Conservation (phyloP, 164 flowering plant genomes). For the Aristolochia fimbriata region DNA sequence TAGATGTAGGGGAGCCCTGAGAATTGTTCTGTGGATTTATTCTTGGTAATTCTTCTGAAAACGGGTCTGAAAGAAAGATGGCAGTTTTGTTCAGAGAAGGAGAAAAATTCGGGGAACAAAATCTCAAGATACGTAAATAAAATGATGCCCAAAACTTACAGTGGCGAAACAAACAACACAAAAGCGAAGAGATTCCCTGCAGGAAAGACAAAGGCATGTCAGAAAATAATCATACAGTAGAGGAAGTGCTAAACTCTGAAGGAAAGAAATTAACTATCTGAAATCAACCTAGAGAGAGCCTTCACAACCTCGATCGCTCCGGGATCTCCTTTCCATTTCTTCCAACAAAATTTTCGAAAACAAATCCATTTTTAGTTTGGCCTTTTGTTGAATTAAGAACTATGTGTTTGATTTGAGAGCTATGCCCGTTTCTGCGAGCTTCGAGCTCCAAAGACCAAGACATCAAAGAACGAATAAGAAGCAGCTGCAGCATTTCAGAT, state of each 20-base stretch:
- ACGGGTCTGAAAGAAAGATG: conserved; percentile 47
- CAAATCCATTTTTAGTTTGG: no score
- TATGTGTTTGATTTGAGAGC: no score
- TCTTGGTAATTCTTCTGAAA: conserved; percentile 64
- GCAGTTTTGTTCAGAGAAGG: background rate
- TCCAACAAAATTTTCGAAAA: no score
- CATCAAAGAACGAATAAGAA: no score
- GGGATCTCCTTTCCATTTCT: no score
- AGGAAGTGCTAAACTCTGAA: background rate
- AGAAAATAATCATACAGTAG: background rate
- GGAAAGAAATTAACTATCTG: background rate
- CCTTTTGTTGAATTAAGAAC: no score
- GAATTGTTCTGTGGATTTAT: conserved; percentile 66
- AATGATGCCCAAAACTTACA: conserved; percentile 36
- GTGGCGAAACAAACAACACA: conserved; percentile 76
- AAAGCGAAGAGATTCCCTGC: conserved; percentile 89
- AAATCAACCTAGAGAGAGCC: no score
- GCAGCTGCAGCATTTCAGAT: no score
- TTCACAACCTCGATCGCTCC: no score
- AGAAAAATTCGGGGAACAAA: background rate
- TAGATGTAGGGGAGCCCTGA: conserved; percentile 84
- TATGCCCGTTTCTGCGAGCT: no score
- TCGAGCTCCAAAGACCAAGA: no score
- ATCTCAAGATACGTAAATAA: background rate
- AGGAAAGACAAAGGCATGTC: conserved; percentile 4